A percentile compares a stretch with the other conserved stretches of the same genome.
Evolutionary conservation across 257 asterid species (phyloP).

Genomic region (Solanum medicagineum): DNA sequence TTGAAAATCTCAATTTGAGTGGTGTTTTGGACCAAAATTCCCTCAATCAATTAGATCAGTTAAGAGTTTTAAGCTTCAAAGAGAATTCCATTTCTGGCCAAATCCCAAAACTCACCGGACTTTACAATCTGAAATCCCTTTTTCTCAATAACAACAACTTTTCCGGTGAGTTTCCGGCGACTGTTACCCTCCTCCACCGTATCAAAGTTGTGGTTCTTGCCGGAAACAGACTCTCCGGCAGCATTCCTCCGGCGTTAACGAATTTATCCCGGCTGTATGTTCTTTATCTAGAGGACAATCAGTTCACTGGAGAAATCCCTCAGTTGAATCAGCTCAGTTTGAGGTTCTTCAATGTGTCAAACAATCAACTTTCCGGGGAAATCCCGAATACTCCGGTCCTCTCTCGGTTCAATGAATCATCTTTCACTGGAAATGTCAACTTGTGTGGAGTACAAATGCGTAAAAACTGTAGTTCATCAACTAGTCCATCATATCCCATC

Average conservation of each 20-base stretch:
- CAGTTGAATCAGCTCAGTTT: constrained; percentile 49
- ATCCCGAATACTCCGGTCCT: constrained; percentile 45
- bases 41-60: constrained; percentile 67
- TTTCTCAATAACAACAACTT: constrained; percentile 56
- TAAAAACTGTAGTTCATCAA: constrained; percentile 37
- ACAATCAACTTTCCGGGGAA: constrained; percentile 51
- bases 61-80: constrained; percentile 78
- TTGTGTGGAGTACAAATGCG: constrained; percentile 44
- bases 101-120: constrained; percentile 59
- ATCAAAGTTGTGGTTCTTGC: constrained; percentile 52
- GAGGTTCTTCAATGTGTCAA: constrained; percentile 70
- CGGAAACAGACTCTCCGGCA: constrained; percentile 47
- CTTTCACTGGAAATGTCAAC: constrained; percentile 38
- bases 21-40: constrained; percentile 50
- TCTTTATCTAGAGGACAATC: constrained; percentile 62
- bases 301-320: constrained; percentile 54
- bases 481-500: constrained; percentile 38
- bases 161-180: constrained; percentile 49
- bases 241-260: constrained; percentile 37
- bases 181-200: constrained; percentile 47
- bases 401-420: constrained; percentile 38
- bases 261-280: constrained; percentile 39
- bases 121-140: constrained; percentile 61
- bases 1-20: constrained; percentile 51
- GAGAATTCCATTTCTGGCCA: constrained; percentile 54